Evolutionary conservation across 129 eudicot species (phyloP).

Genomic region (Flaveria ramosissima): DNA sequence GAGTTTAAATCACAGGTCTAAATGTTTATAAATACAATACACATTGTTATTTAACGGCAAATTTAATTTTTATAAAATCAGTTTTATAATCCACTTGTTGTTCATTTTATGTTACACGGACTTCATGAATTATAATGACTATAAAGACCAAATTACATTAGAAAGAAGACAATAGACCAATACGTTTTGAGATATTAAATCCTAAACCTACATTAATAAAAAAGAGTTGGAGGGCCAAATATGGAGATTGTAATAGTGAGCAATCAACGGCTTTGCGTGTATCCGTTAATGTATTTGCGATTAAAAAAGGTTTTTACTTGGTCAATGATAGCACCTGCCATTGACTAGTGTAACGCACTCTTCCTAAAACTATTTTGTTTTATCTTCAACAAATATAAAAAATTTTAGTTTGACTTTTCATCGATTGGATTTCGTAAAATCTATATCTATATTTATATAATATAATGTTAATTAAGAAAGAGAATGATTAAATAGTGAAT

Average conservation of each 20-base stretch:
- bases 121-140: too few relatives aligned
- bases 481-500: too few relatives aligned
- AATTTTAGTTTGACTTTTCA: background rate
- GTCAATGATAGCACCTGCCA: conserved; percentile 37
- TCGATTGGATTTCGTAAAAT: background rate
- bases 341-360: conserved; percentile 21
- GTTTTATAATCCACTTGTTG: too few relatives aligned
- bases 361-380: background rate
- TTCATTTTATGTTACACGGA: too few relatives aligned
- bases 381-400: background rate
- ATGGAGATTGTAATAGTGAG: conserved; percentile 9
- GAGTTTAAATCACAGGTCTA: too few relatives aligned
- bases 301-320: conserved; percentile 22
- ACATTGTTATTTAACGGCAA: too few relatives aligned
- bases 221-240: conserved; percentile 13
- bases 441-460: too few relatives aligned
- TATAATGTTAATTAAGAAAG: too few relatives aligned
- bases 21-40: too few relatives aligned
- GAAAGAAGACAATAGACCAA: too few relatives aligned
- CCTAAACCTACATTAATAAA: background rate
- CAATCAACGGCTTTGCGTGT: conserved; percentile 17
- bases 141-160: too few relatives aligned
- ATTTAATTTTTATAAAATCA: too few relatives aligned
- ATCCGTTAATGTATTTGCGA: conserved; percentile 3
- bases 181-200: background rate